Evolutionary conservation across 2,329 filamentous ascomycete genomes (phyloP), one percentile per base, ranked within the genome.

Genomic region (Trichoderma gracile): DNA sequence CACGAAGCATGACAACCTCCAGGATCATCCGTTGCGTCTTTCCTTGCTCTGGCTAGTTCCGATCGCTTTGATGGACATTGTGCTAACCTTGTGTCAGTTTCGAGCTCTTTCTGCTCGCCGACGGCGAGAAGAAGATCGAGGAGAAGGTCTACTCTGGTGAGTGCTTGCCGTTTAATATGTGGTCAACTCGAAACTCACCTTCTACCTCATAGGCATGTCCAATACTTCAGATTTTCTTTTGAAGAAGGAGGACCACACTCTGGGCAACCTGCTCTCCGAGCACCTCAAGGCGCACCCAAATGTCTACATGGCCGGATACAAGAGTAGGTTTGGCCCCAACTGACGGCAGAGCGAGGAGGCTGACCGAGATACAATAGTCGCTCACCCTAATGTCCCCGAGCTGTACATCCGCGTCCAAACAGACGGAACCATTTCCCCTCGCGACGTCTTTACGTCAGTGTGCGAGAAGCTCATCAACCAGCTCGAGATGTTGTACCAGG

Each of bases 171-270:
- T 38, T 19, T 40, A 33, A 2, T n/a, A 38, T 60, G 25, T 25
- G 45, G 33, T 38, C 33, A 14, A 8, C 19, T 12, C 5, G 14
- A 19, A 8, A 6, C 9, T 14, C 68, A 42, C 67, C 45, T 14
- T 14, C n/a, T 33, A 38, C 27, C 10, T 8, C 52, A 30, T 14
- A 74, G 93, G 92, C 73, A 93, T 96, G 75, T 92, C 94, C 23
- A 96, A 97, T 76, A 93, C 91, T n/a, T 91, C 92, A 10, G 91
- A 97, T 78, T 99, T 99, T 80, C 88, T 92, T 65, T 88, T 99
- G 79, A 92, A 92, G 79, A 98, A 97, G 78, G 95, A 99, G 77
- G 95, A 99, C 72, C 94, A 97, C 79, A 97, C 94, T 1, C 86
- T 99, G 27, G 95, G 89, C 71, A 97, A 99, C 77, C 84, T 99